Conservation (phyloP, 768 basidiomycete species). For the Boletus tylopilopsis region DNA sequence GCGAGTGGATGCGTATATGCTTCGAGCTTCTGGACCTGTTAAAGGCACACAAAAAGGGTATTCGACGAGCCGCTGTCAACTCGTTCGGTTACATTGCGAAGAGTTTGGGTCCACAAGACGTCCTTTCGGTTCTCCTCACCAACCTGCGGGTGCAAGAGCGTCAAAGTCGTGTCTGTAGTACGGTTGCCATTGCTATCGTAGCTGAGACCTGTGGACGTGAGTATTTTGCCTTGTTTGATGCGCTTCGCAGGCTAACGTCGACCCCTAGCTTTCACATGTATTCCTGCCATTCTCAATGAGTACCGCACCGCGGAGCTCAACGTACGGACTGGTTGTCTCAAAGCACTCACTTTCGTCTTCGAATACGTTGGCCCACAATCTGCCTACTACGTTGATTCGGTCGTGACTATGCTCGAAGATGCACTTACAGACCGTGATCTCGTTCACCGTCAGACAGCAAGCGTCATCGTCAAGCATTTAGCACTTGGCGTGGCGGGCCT, state of each 20-base stretch:
- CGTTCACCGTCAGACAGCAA: conserved; percentile 96
- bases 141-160: conserved; percentile 98
- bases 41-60: conserved; percentile 99
- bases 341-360: conserved; percentile 97
- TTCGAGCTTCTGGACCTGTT: conserved; percentile 95
- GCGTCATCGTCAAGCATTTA: conserved; percentile 97
- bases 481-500: conserved; percentile 96
- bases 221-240: conserved; percentile 11
- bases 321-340: conserved; percentile 97
- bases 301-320: conserved; percentile 98
- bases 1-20: conserved; percentile 99
- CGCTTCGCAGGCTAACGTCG: conserved; percentile 7
- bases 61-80: conserved; percentile 97
- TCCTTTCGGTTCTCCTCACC: conserved; percentile 90
- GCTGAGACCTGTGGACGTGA: conserved; percentile 85
- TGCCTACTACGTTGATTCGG: conserved; percentile 94
- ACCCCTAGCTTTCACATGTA: conserved; percentile 85
- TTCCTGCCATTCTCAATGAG: conserved; percentile 97
- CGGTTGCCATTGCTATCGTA: conserved; percentile 95
- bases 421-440: conserved; percentile 97
- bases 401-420: conserved; percentile 97
- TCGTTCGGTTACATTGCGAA: conserved; percentile 99
- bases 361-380: conserved; percentile 98
- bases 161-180: conserved; percentile 97
- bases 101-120: conserved; percentile 98